phyloP scores from a whole-genome alignment of 768 basidiomycete species.

The Termitomyces heimii region DNA sequence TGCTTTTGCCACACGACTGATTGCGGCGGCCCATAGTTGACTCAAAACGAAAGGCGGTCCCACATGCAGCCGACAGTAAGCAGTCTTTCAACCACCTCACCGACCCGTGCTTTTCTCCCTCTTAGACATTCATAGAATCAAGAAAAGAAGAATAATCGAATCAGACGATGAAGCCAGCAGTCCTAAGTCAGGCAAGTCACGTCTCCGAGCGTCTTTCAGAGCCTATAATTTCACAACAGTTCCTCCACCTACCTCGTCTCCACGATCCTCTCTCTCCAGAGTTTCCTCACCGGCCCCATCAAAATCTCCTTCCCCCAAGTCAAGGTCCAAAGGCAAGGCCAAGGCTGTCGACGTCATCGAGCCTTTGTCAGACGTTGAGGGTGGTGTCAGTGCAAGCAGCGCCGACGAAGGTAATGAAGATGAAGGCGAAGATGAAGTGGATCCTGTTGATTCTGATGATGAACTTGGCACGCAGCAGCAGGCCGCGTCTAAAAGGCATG shows the following conservation, averaged over 20 bases:
- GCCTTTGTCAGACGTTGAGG: slow-evolving; percentile 21
- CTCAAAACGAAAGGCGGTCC: slow-evolving; percentile 33
- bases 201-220: not conserved
- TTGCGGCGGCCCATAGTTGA: slow-evolving; percentile 21
- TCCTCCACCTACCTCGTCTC: not conserved
- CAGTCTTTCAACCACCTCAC: not conserved
- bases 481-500: slow-evolving; percentile 59
- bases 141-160: slow-evolving; percentile 47
- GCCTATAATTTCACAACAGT: not conserved
- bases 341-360: slow-evolving; percentile 20
- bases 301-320: slow-evolving; percentile 7
- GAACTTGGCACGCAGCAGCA: slow-evolving; percentile 25
- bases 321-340: slow-evolving; percentile 19
- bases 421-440: slow-evolving; percentile 29
- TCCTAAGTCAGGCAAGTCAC: slow-evolving; percentile 6
- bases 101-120: not conserved
- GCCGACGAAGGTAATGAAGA: slow-evolving; percentile 24
- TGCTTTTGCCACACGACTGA: not conserved
- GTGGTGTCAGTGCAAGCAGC: slow-evolving; percentile 12
- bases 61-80: slow-evolving; percentile 12
- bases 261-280: slow-evolving; percentile 11
- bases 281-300: slow-evolving; percentile 9
- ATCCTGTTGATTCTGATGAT: slow-evolving; percentile 23
- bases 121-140: slow-evolving; percentile 31
- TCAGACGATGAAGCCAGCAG: slow-evolving; percentile 43